These are phyloP conservation scores for Fusarium longipes DNA, from an alignment of 2,329 filamentous ascomycete species.

Conservation along the genomic window DNA sequence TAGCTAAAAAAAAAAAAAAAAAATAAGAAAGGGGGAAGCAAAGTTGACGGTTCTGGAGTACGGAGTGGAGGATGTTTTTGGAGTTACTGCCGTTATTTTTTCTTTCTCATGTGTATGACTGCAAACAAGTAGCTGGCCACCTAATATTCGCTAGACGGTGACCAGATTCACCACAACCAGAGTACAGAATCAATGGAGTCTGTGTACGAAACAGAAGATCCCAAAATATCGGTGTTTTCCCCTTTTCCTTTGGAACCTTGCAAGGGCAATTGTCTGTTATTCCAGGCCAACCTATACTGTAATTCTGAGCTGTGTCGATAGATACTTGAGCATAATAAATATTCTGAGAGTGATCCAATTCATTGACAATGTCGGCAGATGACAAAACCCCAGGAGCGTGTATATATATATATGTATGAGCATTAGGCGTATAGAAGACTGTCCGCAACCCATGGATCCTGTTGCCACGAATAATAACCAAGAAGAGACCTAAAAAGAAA, in stretches of 20 bases:
- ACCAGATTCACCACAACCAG: conserved; percentile 14
- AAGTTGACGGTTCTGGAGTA: conserved; percentile 37
- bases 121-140: conserved; percentile 10
- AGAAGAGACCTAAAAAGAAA: conserved; percentile 17
- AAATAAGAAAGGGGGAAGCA: conserved; percentile 14
- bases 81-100: conserved; percentile 30
- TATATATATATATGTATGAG: conserved; percentile 28
- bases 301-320: neutral
- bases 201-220: conserved; percentile 3
- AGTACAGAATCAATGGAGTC: conserved; percentile 24
- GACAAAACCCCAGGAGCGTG: conserved; percentile 2
- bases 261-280: neutral
- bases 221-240: too few relatives aligned
- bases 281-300: neutral
- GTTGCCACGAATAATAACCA: conserved; percentile 14
- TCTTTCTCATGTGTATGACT: neutral
- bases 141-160: conserved; percentile 35
- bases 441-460: conserved; percentile 4
- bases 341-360: neutral
- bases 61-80: conserved; percentile 15
- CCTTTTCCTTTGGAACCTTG: too few relatives aligned
- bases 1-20: conserved; percentile 22
- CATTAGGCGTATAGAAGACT: neutral
- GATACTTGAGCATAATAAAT: neutral
- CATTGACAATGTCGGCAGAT: neutral